Conservation (phyloP, 139 green algal genomes). For the Ettlia oleoabundans region DNA sequence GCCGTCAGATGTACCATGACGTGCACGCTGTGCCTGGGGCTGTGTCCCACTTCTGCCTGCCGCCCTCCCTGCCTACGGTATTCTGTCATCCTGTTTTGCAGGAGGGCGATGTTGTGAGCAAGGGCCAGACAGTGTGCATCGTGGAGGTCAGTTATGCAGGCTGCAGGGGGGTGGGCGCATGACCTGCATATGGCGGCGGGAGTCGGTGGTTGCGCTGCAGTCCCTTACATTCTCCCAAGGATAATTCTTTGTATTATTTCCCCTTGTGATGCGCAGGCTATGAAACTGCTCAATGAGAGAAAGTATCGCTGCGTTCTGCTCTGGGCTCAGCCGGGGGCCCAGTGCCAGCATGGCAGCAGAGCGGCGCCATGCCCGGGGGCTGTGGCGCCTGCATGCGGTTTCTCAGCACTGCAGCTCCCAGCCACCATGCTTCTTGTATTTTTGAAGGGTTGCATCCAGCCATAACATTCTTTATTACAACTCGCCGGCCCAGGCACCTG, state of each 20-base stretch:
- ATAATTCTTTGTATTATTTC: too few species aligned
- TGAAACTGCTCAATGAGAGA: not conserved
- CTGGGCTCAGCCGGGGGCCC: too few species aligned
- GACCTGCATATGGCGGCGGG: too few species aligned
- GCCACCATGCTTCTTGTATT: not conserved
- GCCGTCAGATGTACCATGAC: not conserved
- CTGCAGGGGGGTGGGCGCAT: not conserved
- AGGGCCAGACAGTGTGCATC: conserved; percentile 95
- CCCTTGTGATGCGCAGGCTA: too few species aligned
- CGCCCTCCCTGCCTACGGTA: not conserved
- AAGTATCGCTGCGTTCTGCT: too few species aligned
- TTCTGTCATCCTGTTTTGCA: not conserved
- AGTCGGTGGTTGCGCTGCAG: too few species aligned
- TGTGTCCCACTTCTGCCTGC: too few species aligned
- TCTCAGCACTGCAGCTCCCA: not conserved
- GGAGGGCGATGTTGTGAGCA: conserved; percentile 90
- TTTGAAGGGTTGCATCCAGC: not conserved
- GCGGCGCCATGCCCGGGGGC: not conserved
- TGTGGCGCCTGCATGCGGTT: not conserved
- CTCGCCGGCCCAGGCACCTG: not conserved
- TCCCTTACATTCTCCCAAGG: too few species aligned
- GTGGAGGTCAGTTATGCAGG: conserved; percentile 75
- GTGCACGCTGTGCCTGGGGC: not conserved
- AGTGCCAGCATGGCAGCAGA: too few species aligned
- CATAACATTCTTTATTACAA: too few species aligned